A percentile compares a stretch with the other conserved stretches of the same genome.
Evolutionary conservation across 139 green algal species (phyloP).

Genomic region (Eudorina sp.): DNA sequence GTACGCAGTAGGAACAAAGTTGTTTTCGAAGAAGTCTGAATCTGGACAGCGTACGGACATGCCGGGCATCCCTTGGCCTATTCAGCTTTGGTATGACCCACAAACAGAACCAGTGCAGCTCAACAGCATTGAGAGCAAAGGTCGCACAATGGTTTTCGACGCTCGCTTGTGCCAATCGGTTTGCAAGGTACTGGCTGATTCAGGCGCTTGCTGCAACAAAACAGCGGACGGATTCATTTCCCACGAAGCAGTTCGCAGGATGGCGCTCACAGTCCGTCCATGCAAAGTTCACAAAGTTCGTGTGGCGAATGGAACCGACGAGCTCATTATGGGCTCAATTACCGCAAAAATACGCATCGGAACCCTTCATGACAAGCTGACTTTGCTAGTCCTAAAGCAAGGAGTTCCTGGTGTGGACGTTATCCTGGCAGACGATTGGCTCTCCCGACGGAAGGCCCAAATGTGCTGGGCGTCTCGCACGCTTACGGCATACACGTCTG

Average conservation of each 20-base stretch:
- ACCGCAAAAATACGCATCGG: not conserved
- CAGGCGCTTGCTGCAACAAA: not conserved
- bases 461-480: not conserved
- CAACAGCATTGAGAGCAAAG: not conserved
- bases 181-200: not conserved
- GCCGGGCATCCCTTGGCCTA: too few species aligned
- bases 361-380: too few species aligned
- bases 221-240: not conserved
- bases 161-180: not conserved
- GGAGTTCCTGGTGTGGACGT: not conserved
- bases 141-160: not conserved
- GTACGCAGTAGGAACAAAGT: too few species aligned
- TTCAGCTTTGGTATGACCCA: conserved; percentile 20
- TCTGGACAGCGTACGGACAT: too few species aligned
- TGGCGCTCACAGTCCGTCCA: not conserved
- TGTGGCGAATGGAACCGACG: not conserved
- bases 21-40: too few species aligned
- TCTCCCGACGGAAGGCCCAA: not conserved
- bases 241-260: not conserved
- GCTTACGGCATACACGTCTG: not conserved
- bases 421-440: not conserved
- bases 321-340: not conserved
- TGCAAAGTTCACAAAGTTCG: not conserved
- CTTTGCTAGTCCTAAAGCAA: not conserved
- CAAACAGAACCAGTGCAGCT: not conserved